phyloP scores from a whole-genome alignment of 2,329 filamentous ascomycete species.

The Aspergillus thermomutatus region DNA sequence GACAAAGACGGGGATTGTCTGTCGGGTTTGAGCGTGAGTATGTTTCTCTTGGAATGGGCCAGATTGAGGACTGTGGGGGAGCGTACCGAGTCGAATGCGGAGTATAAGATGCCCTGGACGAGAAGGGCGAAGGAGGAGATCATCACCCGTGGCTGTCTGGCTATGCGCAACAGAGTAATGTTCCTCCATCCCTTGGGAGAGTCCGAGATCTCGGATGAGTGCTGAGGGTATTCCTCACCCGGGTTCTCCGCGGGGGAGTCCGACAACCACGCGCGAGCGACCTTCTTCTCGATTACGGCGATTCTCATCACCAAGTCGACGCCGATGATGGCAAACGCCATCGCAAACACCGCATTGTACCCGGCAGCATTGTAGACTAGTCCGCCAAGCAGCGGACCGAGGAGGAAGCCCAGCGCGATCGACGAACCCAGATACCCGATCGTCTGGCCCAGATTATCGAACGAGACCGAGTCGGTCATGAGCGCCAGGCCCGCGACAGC shows the following conservation, averaged over 20 bases:
- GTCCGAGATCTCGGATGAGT: constrained; percentile 43
- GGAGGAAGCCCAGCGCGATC: constrained; percentile 55
- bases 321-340: constrained; percentile 52
- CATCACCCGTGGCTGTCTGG: constrained; percentile 49
- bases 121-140: constrained; percentile 55
- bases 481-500: constrained; percentile 60
- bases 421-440: constrained; percentile 58
- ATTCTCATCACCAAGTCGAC: constrained; percentile 61
- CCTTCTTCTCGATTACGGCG: constrained; percentile 61
- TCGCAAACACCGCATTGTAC: constrained; percentile 56
- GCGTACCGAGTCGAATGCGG: constrained; percentile 49
- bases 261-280: constrained; percentile 37
- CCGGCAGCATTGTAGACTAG: constrained; percentile 59
- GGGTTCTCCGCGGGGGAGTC: neutral
- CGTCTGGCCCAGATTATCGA: constrained; percentile 57
- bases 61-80: constrained; percentile 14
- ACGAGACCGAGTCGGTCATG: constrained; percentile 57
- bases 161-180: constrained; percentile 19
- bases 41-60: constrained; percentile 5
- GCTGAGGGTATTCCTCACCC: constrained; percentile 14
- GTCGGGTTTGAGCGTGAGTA: neutral
- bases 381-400: constrained; percentile 59
- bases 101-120: constrained; percentile 48
- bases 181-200: constrained; percentile 1
- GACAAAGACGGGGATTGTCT: constrained; percentile 53